Base-by-base conservation (phyloP, 2,329 filamentous ascomycete genomes). In the Cordyceps tenuipes region DNA sequence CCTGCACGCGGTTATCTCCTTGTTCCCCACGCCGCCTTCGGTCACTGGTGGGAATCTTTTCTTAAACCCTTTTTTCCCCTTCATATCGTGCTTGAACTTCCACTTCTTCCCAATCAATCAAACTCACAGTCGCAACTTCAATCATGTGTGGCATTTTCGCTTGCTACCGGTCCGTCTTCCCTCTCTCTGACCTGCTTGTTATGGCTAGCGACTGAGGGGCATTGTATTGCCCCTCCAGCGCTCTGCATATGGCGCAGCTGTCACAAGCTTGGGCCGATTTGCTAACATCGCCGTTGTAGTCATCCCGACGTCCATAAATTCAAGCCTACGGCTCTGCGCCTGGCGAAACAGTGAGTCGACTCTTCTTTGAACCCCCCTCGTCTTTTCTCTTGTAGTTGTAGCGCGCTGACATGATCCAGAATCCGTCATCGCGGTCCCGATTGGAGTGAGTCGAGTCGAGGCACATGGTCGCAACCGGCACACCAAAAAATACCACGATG, bases 111-210 rank as follows among this genome's bases (percentile, higher is more conserved):
- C 57, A 56, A 59, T 41, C 41, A n/a, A 19, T 36, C 43, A 31
- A 41, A 15, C 55, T 8, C 1, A 39, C 9, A 21, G 6, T 19
- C 19, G 39, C 3, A 29, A 21, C 70, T 69, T 73, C 71, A 80
- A 88, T 74, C 69, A 96, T 96, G 91, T 96, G 91, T 87, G 91
- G 91, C 76, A 96, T 97, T 72, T 97, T 97, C 76, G 92, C 91
- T 70, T 97, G 92, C 78, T 90, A 97, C 77, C 81, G 84, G 91
- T 96, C 78, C 74, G 86, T 82, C 44, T 51, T 60, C 61, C 63
- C 55, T 57, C 23, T 53, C 43, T 21, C 17, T 48, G 63, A 56
- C 61, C 58, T 51, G 50, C 56, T 61, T 29, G 31, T 53, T 59
- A n/a, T 55, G 55, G 58, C 57, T 59, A 59, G 48, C 36, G 55